Percentiles rank a stretch among this genome's conserved stretches.
Evolutionary conservation across 208 protist species (phyloP).

Genomic region (Porcisia hertigi): DNA sequence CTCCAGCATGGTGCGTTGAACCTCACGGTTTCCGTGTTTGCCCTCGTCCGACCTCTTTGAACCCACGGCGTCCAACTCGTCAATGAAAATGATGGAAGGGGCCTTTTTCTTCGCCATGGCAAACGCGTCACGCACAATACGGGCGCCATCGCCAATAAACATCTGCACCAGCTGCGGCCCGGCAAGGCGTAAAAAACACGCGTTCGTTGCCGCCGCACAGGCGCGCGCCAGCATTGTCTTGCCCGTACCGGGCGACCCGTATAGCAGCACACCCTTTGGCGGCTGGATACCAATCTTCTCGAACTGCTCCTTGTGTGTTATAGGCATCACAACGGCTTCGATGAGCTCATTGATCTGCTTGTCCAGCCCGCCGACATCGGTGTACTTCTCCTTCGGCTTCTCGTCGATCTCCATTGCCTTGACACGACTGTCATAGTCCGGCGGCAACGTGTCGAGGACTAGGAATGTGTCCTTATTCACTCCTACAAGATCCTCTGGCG

Average conservation of each 20-base stretch:
- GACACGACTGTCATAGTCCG: slow-evolving; percentile 99
- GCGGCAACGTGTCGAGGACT: slow-evolving; percentile 99
- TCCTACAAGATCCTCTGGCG: slow-evolving; percentile 99
- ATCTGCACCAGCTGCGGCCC: slow-evolving; percentile 99
- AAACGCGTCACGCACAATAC: slow-evolving; percentile 99
- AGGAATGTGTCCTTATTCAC: slow-evolving; percentile 99
- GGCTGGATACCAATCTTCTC: slow-evolving; percentile 98
- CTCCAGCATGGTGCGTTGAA: slow-evolving; percentile 99
- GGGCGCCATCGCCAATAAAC: slow-evolving; percentile 98
- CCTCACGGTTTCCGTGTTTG: slow-evolving; percentile 97
- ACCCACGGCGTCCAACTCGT: slow-evolving; percentile 99
- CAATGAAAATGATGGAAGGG: slow-evolving; percentile 99
- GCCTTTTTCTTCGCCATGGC: slow-evolving; percentile 99
- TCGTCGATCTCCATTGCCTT: slow-evolving; percentile 99
- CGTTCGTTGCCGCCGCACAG: slow-evolving; percentile 98
- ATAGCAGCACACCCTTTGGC: slow-evolving; percentile 98
- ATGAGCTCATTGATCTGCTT: slow-evolving; percentile 99
- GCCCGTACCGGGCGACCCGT: slow-evolving; percentile 98
- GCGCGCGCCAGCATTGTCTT: slow-evolving; percentile 98
- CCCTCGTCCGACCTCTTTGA: slow-evolving; percentile 98
- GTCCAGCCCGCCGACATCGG: slow-evolving; percentile 99
- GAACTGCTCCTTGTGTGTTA: slow-evolving; percentile 99
- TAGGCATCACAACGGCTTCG: slow-evolving; percentile 99
- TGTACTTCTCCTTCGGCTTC: slow-evolving; percentile 99
- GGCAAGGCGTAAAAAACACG: slow-evolving; percentile 99